phyloP scores from a whole-genome alignment of 208 protist species.

The Wallacemonas sp. region DNA sequence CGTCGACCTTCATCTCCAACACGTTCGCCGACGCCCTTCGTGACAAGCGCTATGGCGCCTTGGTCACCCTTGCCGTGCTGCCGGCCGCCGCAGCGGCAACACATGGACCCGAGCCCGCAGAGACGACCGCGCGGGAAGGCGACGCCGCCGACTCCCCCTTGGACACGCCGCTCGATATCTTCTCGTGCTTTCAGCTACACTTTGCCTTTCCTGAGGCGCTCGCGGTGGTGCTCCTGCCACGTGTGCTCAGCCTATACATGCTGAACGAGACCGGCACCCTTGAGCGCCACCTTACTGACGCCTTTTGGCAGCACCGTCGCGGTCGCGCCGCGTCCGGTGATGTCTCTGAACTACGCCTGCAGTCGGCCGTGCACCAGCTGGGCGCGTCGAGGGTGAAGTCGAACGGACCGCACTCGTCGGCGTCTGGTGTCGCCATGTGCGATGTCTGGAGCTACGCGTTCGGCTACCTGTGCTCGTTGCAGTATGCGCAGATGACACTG shows the following conservation, averaged over 20 bases:
- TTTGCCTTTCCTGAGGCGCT: slow-evolving; percentile 62
- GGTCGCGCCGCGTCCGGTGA: slow-evolving; percentile 12
- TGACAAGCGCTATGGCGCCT: slow-evolving; percentile 46
- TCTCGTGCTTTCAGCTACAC: slow-evolving; percentile 67
- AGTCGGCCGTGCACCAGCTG: not conserved
- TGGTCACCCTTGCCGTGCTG: slow-evolving; percentile 56
- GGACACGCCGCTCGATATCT: slow-evolving; percentile 39
- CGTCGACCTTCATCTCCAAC: slow-evolving; percentile 36
- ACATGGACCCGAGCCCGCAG: not conserved
- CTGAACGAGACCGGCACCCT: slow-evolving; percentile 17
- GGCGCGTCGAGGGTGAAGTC: not conserved
- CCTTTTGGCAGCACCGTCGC: slow-evolving; percentile 76
- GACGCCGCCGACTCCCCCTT: not conserved
- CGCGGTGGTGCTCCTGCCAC: slow-evolving; percentile 55
- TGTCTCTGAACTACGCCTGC: not conserved
- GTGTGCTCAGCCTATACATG: slow-evolving; percentile 44
- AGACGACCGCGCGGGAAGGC: not conserved
- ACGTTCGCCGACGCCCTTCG: slow-evolving; percentile 58
- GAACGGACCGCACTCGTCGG: not conserved
- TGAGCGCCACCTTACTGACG: slow-evolving; percentile 39
- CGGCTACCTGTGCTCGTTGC: slow-evolving; percentile 79
- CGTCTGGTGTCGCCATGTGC: slow-evolving; percentile 8
- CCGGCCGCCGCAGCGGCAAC: slow-evolving; percentile 5
- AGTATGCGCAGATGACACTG: slow-evolving; percentile 69
- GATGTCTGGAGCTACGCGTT: slow-evolving; percentile 84